Base-by-base conservation (phyloP, 306 rosid species). In the Acacia melanoxylon region DNA sequence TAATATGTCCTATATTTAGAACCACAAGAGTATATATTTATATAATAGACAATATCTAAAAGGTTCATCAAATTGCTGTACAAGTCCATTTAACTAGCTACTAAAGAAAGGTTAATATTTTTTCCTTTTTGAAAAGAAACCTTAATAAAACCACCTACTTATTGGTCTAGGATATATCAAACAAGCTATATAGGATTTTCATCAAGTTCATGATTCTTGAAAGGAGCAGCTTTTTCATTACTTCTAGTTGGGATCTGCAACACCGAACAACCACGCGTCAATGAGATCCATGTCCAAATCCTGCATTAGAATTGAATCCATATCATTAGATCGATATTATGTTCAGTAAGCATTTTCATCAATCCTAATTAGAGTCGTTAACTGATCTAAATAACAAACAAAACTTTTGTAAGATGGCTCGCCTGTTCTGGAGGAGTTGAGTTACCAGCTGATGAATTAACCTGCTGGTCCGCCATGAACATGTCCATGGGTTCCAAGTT, bases 281-380 rank as follows among this genome's bases (percentile, higher is more conserved):
- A 84, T 3, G 11, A 81, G 14, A 1, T 77, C 68, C 40, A 77
- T 13, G 71, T 86, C 83, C 75, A 76, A 84, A 12, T 68, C 89
- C 89, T 86, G 78, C 82, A 74, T 81, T 14, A 42, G 48, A 9
- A 56, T 76, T 54, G 35, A 42, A 12, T 27, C 27, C 40, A 16
- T 48, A 4, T 79, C n/a, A 63, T 63, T 27, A 35, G 24, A 67
- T 61, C 2, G 35, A 59, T 3, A 58, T 48, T 22, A 56, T 22
- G 66, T n/a, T 68, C 25, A 37, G 59, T 33, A 86, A 66, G 5
- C 31, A 59, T n/a, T 77, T 52, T 52, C 59, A 48, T 75, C 41
- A 37, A 37, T 27, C 8, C 42, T 68, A 77, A 62, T 37, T 9
- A 20, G 44, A 51, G 65, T 86, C 37, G 76, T 54, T 48, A 48